Evolutionary conservation across 495 filamentous ascomycete genomes (phyloP).

Genomic region (Annulohypoxylon moriforme): DNA sequence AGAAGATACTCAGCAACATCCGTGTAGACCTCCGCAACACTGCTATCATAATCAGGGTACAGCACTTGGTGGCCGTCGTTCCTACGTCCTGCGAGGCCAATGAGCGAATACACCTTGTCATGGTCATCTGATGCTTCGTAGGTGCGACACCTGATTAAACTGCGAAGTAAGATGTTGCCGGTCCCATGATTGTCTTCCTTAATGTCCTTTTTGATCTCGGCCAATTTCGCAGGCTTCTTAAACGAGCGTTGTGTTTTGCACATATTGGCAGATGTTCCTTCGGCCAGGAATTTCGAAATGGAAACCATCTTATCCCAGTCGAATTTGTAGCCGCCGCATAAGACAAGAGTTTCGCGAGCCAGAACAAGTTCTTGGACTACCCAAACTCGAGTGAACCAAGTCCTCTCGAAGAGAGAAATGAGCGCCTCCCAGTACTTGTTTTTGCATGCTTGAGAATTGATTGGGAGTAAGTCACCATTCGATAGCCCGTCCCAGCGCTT

Average conservation of each 20-base stretch:
- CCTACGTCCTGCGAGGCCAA: slow-evolving; percentile 15
- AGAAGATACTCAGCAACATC: slow-evolving; percentile 32
- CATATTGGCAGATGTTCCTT: slow-evolving; percentile 13
- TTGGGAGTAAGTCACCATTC: background rate
- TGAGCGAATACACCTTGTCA: slow-evolving; percentile 38
- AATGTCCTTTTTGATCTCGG: slow-evolving; percentile 22
- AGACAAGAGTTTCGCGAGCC: slow-evolving; percentile 13
- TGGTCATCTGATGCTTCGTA: slow-evolving; percentile 26
- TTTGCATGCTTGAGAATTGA: slow-evolving; percentile 10
- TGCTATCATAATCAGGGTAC: slow-evolving; percentile 19
- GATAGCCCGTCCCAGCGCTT: slow-evolving; percentile 4
- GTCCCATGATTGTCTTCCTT: background rate
- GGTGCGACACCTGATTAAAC: slow-evolving; percentile 38
- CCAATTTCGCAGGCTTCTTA: slow-evolving; percentile 37
- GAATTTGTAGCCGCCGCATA: slow-evolving; percentile 35
- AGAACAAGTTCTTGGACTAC: slow-evolving; percentile 44
- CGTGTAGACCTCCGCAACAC: slow-evolving; percentile 23
- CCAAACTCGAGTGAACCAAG: slow-evolving; percentile 42
- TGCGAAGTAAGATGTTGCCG: slow-evolving; percentile 20
- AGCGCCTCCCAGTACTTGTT: slow-evolving; percentile 35
- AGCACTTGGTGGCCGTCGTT: background rate
- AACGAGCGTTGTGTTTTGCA: slow-evolving; percentile 24
- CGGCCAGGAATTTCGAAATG: slow-evolving; percentile 25
- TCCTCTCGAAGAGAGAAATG: slow-evolving; percentile 34
- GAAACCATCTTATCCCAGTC: slow-evolving; percentile 32